Evolutionary conservation across 2,329 filamentous ascomycete genomes (phyloP), one percentile per base, ranked within the genome.

Genomic region (Acrocalymma vagum): DNA sequence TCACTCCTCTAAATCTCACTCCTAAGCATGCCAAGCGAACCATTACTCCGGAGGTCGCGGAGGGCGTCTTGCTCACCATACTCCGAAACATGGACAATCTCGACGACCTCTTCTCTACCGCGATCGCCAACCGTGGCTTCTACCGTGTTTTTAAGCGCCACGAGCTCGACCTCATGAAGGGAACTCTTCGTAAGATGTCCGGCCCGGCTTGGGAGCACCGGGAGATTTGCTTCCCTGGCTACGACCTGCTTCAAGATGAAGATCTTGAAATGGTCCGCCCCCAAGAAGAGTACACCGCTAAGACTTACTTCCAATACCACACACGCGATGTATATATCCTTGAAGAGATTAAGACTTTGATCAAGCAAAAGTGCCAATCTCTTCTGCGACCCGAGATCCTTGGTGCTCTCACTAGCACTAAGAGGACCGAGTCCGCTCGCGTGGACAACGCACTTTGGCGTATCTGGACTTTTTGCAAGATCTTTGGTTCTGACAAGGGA

Each of bases 391-490:
- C 73, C 1, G 79, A 82, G 39, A 84, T 82, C 0, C 72, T 79
- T 5, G 65, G 69, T 15, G 81, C 80, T 2, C 71, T 86, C 3
- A 69, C 75, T 2, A 78, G 76, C 4, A 62, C 72, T 14, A 72
- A 75, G 28, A 68, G 73, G 7, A 53, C 63, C 3, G 72, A 75
- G 7, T 73, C 78, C 2, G 70, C 72, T 26, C 77, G 81, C 41
- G 73, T 85, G 17, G 79, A 85, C 42, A 76, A 84, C 60, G 82
- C 83, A 0, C 75, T 86, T 31, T 86, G 82, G 81, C 78, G 83
- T 2, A 79, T 86, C 20, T 85, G 83, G 82, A 83, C 78, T 1
- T 86, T 86, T 63, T 85, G 82, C 63, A 77, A 76, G 38, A 78
- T 85, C 21, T 86, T 86, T 37, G 83, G 83, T 1, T 77, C 73